A percentile compares a stretch with the other conserved stretches of the same genome.
Conservation (phyloP, 1,284 basidiomycete species). For the Apiotrichum sp. region DNA sequence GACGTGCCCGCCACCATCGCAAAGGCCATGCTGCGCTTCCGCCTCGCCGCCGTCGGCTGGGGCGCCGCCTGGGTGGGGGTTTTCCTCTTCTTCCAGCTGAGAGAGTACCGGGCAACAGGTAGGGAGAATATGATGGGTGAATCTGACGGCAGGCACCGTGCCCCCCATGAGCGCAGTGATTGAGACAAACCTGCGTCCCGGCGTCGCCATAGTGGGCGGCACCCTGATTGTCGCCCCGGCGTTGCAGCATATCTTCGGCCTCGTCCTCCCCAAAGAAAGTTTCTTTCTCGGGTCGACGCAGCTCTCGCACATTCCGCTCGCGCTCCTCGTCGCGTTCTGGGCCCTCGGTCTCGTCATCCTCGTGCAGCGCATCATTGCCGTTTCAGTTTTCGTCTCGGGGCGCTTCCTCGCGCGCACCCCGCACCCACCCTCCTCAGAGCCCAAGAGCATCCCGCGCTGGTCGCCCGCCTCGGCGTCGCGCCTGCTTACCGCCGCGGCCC, state of each 20-base stretch:
- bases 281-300: slow-evolving; percentile 9
- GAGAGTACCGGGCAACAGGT: neutral
- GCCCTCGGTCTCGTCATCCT: slow-evolving; percentile 2
- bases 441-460: neutral
- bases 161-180: neutral
- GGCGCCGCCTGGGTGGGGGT: slow-evolving; percentile 59
- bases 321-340: slow-evolving; percentile 53
- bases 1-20: slow-evolving; percentile 66
- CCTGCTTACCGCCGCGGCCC: slow-evolving; percentile 35
- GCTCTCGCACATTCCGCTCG: neutral
- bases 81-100: slow-evolving; percentile 50
- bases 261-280: neutral
- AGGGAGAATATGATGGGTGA: neutral
- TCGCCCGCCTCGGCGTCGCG: neutral
- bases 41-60: slow-evolving; percentile 64
- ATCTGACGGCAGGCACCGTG: neutral
- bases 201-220: no score
- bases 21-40: slow-evolving; percentile 64
- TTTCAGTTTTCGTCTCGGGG: neutral
- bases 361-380: neutral
- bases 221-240: neutral
- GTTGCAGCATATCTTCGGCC: neutral
- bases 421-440: neutral
- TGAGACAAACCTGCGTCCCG: neutral
- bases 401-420: neutral